Percentiles rank a stretch among this genome's conserved stretches.
phyloP scores from a whole-genome alignment of 169 alveolate genomes.

The Babesia ovis region DNA sequence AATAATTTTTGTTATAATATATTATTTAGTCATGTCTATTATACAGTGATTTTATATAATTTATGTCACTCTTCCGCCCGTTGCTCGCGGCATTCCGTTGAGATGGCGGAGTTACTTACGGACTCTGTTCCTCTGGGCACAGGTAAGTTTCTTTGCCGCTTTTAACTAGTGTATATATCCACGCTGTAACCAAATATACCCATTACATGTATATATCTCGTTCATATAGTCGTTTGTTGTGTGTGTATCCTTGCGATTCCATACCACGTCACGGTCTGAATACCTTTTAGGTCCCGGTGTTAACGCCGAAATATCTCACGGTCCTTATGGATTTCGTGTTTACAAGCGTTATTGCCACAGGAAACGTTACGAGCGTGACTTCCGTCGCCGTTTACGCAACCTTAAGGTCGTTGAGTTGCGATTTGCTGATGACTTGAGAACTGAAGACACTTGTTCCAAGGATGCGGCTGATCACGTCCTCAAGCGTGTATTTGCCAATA shows the following conservation, averaged over 20 bases:
- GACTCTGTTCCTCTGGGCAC: neutral
- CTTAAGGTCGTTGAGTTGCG: slow-evolving; percentile 48
- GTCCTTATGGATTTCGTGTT: slow-evolving; percentile 51
- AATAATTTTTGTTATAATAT: neutral
- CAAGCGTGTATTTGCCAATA: neutral
- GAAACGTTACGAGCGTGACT: slow-evolving; percentile 43
- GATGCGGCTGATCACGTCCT: neutral
- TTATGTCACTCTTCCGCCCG: neutral
- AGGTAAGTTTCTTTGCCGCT: neutral
- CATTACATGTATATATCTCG: too few species aligned
- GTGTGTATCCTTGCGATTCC: neutral
- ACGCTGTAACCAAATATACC: too few species aligned
- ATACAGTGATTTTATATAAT: neutral
- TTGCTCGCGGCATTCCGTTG: neutral
- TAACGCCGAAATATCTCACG: neutral
- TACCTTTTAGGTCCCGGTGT: neutral
- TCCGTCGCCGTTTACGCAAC: slow-evolving; percentile 45
- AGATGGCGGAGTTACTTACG: neutral
- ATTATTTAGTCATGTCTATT: neutral
- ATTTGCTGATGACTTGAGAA: slow-evolving; percentile 17
- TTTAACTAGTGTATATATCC: neutral
- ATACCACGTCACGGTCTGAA: neutral
- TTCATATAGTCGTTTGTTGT: too few species aligned
- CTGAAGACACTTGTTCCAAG: too few species aligned
- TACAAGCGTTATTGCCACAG: slow-evolving; percentile 23